A percentile compares a stretch with the other conserved stretches of the same genome.
Evolutionary conservation across 1,284 basidiomycete species (phyloP).

Genomic region (Moesziomyces sp.): DNA sequence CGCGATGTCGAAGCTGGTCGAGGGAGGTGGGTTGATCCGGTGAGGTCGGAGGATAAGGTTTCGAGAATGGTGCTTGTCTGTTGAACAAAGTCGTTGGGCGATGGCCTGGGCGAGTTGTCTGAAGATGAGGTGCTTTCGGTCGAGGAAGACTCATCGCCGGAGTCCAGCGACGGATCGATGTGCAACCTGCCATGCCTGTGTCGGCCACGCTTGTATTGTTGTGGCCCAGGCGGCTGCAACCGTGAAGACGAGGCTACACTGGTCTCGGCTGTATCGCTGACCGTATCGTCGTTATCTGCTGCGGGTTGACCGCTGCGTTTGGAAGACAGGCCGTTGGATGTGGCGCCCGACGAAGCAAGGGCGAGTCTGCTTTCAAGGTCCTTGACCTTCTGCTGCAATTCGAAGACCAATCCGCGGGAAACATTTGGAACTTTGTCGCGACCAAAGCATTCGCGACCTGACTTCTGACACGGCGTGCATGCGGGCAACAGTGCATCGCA

Average conservation of each 20-base stretch:
- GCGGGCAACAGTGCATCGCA: conserved; percentile 47
- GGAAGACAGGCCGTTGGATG: not conserved
- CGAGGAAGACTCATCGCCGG: conserved; percentile 10
- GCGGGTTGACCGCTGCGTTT: not conserved
- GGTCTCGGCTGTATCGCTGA: conserved; percentile 6
- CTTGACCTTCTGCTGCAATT: conserved; percentile 46
- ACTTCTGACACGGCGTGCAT: conserved; percentile 46
- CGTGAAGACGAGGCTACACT: conserved; percentile 7
- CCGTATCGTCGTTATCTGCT: not conserved
- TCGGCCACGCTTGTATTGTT: conserved; percentile 17
- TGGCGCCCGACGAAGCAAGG: conserved; percentile 12
- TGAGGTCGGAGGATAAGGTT: conserved; percentile 36
- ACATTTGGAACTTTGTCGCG: conserved; percentile 43
- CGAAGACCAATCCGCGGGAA: conserved; percentile 38
- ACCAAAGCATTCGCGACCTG: conserved; percentile 36
- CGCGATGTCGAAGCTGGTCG: not conserved
- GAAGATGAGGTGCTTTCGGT: conserved; percentile 9
- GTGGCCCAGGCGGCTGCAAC: not conserved
- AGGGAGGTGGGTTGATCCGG: conserved; percentile 20
- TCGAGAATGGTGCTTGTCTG: conserved; percentile 48
- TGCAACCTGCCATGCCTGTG: conserved; percentile 8
- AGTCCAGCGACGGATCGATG: conserved; percentile 7
- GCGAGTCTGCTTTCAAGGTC: conserved; percentile 38
- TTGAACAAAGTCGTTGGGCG: conserved; percentile 42
- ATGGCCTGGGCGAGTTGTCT: conserved; percentile 8